Base-by-base conservation (phyloP, 257 asterid species). In the Przewalskia tangutica region DNA sequence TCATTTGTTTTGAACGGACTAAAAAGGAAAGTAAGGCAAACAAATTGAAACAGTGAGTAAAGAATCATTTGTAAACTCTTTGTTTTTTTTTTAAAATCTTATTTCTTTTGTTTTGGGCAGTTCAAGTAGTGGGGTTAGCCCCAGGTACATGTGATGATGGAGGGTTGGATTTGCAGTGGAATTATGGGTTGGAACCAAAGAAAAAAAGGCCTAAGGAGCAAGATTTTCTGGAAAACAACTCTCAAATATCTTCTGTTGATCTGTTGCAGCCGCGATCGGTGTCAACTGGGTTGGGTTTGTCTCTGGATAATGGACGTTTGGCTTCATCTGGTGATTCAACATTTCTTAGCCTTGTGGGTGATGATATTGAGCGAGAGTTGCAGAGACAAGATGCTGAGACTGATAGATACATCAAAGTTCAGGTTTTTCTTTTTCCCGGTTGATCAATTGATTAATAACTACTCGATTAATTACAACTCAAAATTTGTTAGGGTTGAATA, bases 281-380 rank as follows among this genome's bases (percentile, higher is more conserved):
- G 80, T 94, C 99, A 1, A 94, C 98, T 20, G 99, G 99, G 66
- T 87, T 96, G 81, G 99, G 97, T 42, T 94, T 96, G 83, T 94
- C 99, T 0, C 73, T 96, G 92, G 99, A 94, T 54, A 96, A 91
- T 73, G 92, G 93, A 3, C 87, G 95, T 55, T 67, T 89, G 87
- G 84, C 90, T 55, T 93, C 97, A 38, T 89, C 97, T 3, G 90
- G 95, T 18, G 97, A 93, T 81, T 93, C 98, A 6, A 85, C 92
- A 42, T 86, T 94, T 87, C 87, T 93, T 59, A 97, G 94, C 83
- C 88, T 91, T 60, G 88, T 87, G 8, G 92, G 94, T 4, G 98
- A 93, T 82, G 92, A 92, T 54, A 85, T 93, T 85, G 97, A 94
- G 50, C 90, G 87, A 3, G 98, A 94, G 89, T 48, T 96, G 85